Percentiles rank a stretch among this genome's conserved stretches.
Evolutionary conservation across 1,284 basidiomycete genomes (phyloP).

Genomic region (Lentinula novae-zelandiae): DNA sequence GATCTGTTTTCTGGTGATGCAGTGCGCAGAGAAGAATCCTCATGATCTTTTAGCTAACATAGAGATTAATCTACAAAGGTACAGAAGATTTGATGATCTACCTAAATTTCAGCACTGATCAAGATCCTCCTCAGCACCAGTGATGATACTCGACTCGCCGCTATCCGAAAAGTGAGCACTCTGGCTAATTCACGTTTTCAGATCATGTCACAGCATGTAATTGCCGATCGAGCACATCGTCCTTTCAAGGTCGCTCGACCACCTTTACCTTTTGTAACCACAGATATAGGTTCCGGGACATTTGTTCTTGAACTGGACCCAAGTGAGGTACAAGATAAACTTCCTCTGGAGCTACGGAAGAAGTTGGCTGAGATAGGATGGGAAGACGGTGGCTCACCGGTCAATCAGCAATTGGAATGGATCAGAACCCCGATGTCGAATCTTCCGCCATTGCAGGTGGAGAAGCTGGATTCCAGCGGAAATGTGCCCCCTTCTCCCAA

Average conservation of each 20-base stretch:
- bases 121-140: conserved; percentile 36
- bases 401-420: conserved; percentile 55
- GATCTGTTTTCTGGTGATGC: conserved; percentile 69
- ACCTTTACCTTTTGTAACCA: conserved; percentile 64
- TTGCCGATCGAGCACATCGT: conserved; percentile 55
- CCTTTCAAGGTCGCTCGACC: conserved; percentile 66
- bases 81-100: neutral
- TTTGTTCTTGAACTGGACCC: conserved; percentile 53
- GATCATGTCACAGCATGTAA: conserved; percentile 54
- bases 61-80: conserved; percentile 58
- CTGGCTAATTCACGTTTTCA: conserved; percentile 66
- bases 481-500: conserved; percentile 19
- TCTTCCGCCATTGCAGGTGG: conserved; percentile 51
- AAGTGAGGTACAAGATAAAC: conserved; percentile 44
- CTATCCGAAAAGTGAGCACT: conserved; percentile 49
- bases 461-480: conserved; percentile 36
- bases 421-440: conserved; percentile 61
- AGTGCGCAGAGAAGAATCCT: conserved; percentile 61
- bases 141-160: conserved; percentile 39
- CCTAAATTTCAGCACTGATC: neutral
- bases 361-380: conserved; percentile 70
- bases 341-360: conserved; percentile 60
- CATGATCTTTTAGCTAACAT: conserved; percentile 43
- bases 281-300: conserved; percentile 60
- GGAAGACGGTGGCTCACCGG: conserved; percentile 51